Evolutionary conservation across 345 rosid genomes (phyloP), one percentile per base, ranked within the genome.

Genomic region (Murraya koenigii): DNA sequence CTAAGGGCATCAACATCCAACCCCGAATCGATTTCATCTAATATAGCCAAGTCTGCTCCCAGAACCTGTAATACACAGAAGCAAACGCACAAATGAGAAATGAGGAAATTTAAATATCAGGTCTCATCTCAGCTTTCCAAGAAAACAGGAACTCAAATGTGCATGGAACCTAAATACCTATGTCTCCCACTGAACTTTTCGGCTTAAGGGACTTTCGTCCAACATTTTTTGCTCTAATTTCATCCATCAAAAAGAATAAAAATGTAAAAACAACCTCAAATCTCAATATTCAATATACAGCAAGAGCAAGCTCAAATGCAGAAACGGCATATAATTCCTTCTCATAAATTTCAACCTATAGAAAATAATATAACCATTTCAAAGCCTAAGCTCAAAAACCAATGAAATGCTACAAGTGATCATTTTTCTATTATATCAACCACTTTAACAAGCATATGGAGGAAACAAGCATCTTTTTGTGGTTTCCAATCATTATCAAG

Each of bases 11-110:
- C 99, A 62, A 94, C 86, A 82, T 94, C 98, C 81, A 96, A 84
- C 25, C 99, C 99, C 28, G 99, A 96, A 87, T 96, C 99, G 79
- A 96, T 94, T 83, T 94, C 99, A 81, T 96, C 98, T 32, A 94
- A 85, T 77, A 96, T 91, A 56, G 99, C 97, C 86, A 94, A 71
- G 33, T 94, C 93, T 25, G 97, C 99, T 78, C 97, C 99, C 47
- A 94, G 83, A 81, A 94, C 98, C 98, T 94, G 84, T 60, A 76
- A 71, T 36, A 32, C 9, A 64, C 2, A 78, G 26, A 39, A 69
- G 54, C 13, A 62, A 36, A 69, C 26, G 13, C 62, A 77, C 44
- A 11, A 32, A 74, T 74, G 60, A 74, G 67, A 74, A 39, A 35
- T 66, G 13, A 28, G 13, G 19, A 54, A 39, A 66, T 39, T 7